Evolutionary conservation across 1,139 yeast genomes (phyloP).

Genomic region (Hanseniaspora uvarum): DNA sequence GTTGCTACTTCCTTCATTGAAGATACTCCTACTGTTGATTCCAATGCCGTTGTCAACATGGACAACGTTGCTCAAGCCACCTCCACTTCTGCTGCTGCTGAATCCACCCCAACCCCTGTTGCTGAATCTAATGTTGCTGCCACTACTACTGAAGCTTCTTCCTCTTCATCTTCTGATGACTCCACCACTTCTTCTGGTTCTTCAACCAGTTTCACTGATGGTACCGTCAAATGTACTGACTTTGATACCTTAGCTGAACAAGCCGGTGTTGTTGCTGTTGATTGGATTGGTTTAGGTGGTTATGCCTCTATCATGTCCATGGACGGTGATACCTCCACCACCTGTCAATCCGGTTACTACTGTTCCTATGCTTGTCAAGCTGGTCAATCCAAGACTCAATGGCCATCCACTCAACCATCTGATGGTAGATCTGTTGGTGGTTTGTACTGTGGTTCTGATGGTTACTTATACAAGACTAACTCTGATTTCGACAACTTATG

Average conservation of each 20-base stretch:
- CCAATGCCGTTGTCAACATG: constrained; percentile 22
- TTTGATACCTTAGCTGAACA: constrained; percentile 46
- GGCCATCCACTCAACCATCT: constrained; percentile 65
- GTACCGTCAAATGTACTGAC: constrained; percentile 48
- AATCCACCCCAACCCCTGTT: constrained; percentile 26
- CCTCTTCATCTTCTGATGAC: constrained; percentile 43
- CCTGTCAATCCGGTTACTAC: constrained; percentile 64
- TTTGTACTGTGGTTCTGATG: constrained; percentile 49
- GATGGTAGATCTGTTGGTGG: constrained; percentile 77
- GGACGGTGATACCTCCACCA: constrained; percentile 53
- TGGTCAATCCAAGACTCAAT: constrained; percentile 85
- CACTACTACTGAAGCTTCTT: constrained; percentile 27
- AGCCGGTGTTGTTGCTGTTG: constrained; percentile 59
- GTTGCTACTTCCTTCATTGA: constrained; percentile 24
- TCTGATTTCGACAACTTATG: constrained; percentile 51
- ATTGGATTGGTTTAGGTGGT: constrained; percentile 56
- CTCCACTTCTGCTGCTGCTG: constrained; percentile 26
- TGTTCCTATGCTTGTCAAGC: constrained; percentile 83
- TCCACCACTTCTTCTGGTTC: constrained; percentile 46
- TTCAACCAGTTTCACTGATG: constrained; percentile 48
- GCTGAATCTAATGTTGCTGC: constrained; percentile 27
- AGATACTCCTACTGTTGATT: constrained; percentile 24
- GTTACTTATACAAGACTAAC: constrained; percentile 61
- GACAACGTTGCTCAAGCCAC: constrained; percentile 25
- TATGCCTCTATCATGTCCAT: constrained; percentile 59